Percentiles rank a stretch among this genome's conserved stretches.
phyloP scores from a whole-genome alignment of 2,329 filamentous ascomycete species.

The Clonostachys rosea region DNA sequence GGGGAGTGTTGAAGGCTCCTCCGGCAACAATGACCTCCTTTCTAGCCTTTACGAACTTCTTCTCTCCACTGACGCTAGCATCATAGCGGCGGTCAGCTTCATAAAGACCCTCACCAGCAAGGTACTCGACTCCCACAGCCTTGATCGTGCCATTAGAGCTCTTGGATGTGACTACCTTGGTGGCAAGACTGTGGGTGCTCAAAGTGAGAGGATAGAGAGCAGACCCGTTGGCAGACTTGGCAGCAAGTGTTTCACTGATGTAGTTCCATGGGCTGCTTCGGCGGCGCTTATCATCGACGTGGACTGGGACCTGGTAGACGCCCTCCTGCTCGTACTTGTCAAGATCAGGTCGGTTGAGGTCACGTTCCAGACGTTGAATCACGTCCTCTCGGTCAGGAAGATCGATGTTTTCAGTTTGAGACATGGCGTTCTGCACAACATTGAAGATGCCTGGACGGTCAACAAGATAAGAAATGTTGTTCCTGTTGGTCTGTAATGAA shows the following conservation, averaged over 20 bases:
- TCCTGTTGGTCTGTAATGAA: conserved; percentile 8
- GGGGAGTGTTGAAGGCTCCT: conserved; percentile 47
- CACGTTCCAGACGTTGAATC: conserved; percentile 13
- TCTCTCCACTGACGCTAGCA: neutral
- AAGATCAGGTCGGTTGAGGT: conserved; percentile 5
- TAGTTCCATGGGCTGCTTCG: neutral
- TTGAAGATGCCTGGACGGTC: neutral
- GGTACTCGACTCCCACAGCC: conserved; percentile 29
- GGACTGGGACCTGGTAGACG: conserved; percentile 10
- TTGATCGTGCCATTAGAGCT: conserved; percentile 9
- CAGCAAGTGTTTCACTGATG: neutral
- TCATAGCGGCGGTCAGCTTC: conserved; percentile 6
- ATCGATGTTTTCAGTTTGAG: too few species aligned
- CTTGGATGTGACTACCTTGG: conserved; percentile 1
- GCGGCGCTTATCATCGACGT: neutral
- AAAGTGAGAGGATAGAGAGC: conserved; percentile 4
- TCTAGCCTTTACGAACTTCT: neutral
- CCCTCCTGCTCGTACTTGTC: conserved; percentile 8
- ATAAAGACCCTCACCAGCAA: conserved; percentile 10
- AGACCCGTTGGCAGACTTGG: neutral
- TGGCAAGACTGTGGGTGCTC: conserved; percentile 3
- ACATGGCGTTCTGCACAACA: too few species aligned
- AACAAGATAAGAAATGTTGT: conserved; percentile 11
- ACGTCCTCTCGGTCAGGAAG: conserved; percentile 1
- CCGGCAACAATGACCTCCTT: conserved; percentile 43